phyloP scores from a whole-genome alignment of 306 rosid species.

The Dryas alaskensis region DNA sequence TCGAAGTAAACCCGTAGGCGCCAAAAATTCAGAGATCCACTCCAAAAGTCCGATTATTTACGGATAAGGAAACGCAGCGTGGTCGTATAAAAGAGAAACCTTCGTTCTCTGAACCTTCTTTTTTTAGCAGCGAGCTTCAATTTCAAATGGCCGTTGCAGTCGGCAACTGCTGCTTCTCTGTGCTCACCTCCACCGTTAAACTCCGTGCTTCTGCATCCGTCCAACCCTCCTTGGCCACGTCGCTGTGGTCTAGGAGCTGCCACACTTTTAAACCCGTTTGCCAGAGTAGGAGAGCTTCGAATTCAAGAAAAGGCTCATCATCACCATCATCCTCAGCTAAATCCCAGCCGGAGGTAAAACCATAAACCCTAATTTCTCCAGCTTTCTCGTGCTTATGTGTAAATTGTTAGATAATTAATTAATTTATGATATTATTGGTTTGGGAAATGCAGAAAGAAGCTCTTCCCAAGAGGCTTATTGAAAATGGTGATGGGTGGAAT shows the following conservation, averaged over 20 bases:
- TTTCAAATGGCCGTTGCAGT: slow-evolving; percentile 64
- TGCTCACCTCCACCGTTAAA: slow-evolving; percentile 47
- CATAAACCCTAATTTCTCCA: not conserved
- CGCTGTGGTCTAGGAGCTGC: slow-evolving; percentile 29
- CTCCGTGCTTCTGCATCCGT: slow-evolving; percentile 39
- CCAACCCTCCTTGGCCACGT: slow-evolving; percentile 22
- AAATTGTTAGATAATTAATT: not conserved
- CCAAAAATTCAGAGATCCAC: not conserved
- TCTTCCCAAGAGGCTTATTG: slow-evolving; percentile 21
- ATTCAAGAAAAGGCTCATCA: slow-evolving; percentile 24
- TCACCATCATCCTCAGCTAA: slow-evolving; percentile 15
- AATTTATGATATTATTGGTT: not conserved
- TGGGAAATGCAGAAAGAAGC: slow-evolving; percentile 43
- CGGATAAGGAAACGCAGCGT: slow-evolving; percentile 16
- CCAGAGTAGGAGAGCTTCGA: slow-evolving; percentile 27
- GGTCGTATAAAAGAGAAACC: not conserved
- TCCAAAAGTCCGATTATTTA: not conserved
- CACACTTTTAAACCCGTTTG: slow-evolving; percentile 29
- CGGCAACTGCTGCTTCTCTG: slow-evolving; percentile 59
- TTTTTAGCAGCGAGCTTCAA: not conserved
- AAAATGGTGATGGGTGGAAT: slow-evolving; percentile 21
- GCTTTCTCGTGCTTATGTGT: not conserved
- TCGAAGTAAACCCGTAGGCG: slow-evolving; percentile 13
- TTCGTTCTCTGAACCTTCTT: not conserved
- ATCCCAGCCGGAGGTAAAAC: slow-evolving; percentile 23